Percentiles rank a stretch among this genome's conserved stretches.
Conservation (phyloP, 2,329 filamentous ascomycete species). For the Fragosphaeria purpurea region DNA sequence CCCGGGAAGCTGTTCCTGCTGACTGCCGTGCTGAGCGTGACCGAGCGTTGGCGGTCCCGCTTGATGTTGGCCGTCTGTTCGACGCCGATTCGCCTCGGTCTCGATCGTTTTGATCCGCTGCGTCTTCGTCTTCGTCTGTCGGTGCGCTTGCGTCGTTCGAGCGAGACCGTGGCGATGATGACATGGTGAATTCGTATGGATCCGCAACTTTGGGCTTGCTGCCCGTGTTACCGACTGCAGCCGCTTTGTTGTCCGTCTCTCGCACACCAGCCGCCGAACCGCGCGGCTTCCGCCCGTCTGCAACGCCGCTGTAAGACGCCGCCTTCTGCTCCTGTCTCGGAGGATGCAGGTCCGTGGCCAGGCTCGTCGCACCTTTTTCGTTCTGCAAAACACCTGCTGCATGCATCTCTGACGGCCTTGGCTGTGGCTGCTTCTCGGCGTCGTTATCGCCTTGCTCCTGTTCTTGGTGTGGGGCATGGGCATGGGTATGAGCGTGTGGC, state of each 20-base stretch:
- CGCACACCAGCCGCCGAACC: slow-evolving; percentile 20
- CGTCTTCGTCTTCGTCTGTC: not conserved
- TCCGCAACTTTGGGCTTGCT: slow-evolving; percentile 21
- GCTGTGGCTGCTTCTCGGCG: not conserved
- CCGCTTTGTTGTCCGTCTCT: not conserved
- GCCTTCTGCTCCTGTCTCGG: not conserved
- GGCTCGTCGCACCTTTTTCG: not conserved
- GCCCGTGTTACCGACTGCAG: not conserved
- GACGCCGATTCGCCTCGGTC: not conserved
- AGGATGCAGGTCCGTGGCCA: not conserved
- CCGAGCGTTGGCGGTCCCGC: too few relatives aligned
- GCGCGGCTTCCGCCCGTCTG: slow-evolving; percentile 32
- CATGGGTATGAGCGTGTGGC: not conserved
- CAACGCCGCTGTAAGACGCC: slow-evolving; percentile 8
- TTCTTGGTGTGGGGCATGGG: not conserved
- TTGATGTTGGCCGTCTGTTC: not conserved
- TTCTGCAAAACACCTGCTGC: not conserved
- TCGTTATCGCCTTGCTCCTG: slow-evolving; percentile 3
- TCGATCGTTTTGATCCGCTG: too few relatives aligned
- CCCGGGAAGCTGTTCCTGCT: not conserved
- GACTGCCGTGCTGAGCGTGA: slow-evolving; percentile 3
- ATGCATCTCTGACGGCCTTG: not conserved
- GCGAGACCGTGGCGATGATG: slow-evolving; percentile 27
- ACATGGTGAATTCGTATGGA: slow-evolving; percentile 45
- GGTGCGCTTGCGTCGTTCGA: slow-evolving; percentile 9